Base-by-base conservation (phyloP, 2,329 filamentous ascomycete genomes). In the Aspergillus tubingensis region DNA sequence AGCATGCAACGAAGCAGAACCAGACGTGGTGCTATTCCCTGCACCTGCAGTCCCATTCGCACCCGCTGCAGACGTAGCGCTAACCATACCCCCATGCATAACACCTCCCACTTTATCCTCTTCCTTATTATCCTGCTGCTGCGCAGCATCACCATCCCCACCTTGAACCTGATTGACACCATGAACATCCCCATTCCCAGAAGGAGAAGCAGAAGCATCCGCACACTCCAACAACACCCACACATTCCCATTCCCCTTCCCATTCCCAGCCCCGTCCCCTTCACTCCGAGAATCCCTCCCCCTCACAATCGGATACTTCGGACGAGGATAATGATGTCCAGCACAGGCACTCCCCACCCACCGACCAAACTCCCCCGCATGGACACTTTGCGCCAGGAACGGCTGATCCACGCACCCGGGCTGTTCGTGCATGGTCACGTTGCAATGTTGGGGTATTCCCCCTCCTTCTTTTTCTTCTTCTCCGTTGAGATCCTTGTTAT, bases 211-310 rank as follows among this genome's bases (percentile, higher is more conserved):
- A 11, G 41, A 11, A 11, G 8, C 10, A n/a, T 30, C 47, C 8
- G 59, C 61, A 62, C 74, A 76, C 27, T 71, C 64, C 43, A 76
- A 58, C 48, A 64, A 65, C 6, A 73, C 59, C 73, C 73, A 76
- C 5, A 76, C 65, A 8, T 17, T 17, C 23, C 13, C 13, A 4
- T 32, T 48, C 55, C 71, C 61, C 44, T 59, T 5, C 39, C 68
- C 48, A 67, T 72, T n/a, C 66, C 64, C 5, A 58, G 3, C 13
- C 58, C n/a, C 73, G 69, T 5, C 65, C 62, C 17, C 70, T 63
- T 4, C 10, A 36, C 32, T 1, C 11, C 32, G 32, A 36, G 10
- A 5, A 36, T 13, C 5, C 32, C 32, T 13, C 10, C 11, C 10
- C 32, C 32, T 11, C 2, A 36, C 32, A 36, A 27, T 8, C 7